A percentile compares a stretch with the other conserved stretches of the same genome.
phyloP scores from a whole-genome alignment of 1,284 basidiomycete genomes.

The Cronartium ribicola region DNA sequence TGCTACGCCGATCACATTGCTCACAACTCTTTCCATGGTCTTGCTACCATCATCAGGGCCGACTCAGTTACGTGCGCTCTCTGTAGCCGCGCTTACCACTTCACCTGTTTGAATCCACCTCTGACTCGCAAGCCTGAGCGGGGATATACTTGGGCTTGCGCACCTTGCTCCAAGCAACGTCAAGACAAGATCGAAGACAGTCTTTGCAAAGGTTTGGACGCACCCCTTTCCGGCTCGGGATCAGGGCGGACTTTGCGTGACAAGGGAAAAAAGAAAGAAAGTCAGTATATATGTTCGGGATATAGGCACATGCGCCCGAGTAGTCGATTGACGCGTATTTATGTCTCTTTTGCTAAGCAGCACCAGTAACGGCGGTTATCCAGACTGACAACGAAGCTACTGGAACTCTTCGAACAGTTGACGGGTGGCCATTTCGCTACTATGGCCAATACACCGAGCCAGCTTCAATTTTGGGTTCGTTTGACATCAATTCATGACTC shows the following conservation, averaged over 20 bases:
- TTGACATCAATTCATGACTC: neutral
- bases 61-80: slow-evolving; percentile 42
- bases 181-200: slow-evolving; percentile 39
- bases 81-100: slow-evolving; percentile 38
- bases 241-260: slow-evolving; percentile 31
- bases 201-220: neutral
- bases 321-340: neutral
- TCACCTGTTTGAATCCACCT: slow-evolving; percentile 41
- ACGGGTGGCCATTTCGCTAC: slow-evolving; percentile 42
- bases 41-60: slow-evolving; percentile 8
- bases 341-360: slow-evolving; percentile 3
- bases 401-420: slow-evolving; percentile 29
- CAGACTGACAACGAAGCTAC: slow-evolving; percentile 29
- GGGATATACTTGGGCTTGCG: slow-evolving; percentile 42
- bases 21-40: neutral
- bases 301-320: neutral
- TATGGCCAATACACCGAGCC: slow-evolving; percentile 41
- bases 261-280: slow-evolving; percentile 41
- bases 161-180: slow-evolving; percentile 41
- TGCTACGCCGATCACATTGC: too few relatives aligned
- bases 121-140: slow-evolving; percentile 40
- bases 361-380: slow-evolving; percentile 22
- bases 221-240: slow-evolving; percentile 2
- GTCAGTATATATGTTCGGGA: neutral
- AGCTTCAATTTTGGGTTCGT: slow-evolving; percentile 27